Conservation (phyloP, 768 basidiomycete species). For the Myochromella boudieri region DNA sequence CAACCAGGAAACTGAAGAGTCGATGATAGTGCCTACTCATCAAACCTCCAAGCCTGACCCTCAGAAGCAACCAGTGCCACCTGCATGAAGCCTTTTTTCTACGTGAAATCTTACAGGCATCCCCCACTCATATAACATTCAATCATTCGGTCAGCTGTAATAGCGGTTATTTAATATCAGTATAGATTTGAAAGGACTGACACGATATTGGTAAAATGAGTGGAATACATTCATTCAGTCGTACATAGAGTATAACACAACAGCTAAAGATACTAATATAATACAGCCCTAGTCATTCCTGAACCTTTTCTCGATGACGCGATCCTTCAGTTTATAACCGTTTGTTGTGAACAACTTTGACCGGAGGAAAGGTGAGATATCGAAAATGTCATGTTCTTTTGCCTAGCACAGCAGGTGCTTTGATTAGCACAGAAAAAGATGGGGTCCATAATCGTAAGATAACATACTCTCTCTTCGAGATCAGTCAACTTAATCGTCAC, state of each 20-base stretch:
- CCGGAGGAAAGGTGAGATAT: conserved; percentile 79
- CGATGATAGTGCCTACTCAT: not conserved
- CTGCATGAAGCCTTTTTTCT: not conserved
- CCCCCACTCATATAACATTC: conserved; percentile 15
- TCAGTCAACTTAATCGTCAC: conserved; percentile 78
- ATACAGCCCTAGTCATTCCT: conserved; percentile 32
- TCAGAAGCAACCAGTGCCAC: not conserved
- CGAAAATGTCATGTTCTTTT: conserved; percentile 96
- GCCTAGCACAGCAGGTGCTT: conserved; percentile 52
- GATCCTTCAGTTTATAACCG: conserved; percentile 75
- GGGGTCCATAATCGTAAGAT: not conserved
- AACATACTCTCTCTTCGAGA: conserved; percentile 81
- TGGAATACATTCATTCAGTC: conserved; percentile 12
- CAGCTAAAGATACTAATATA: conserved; percentile 1
- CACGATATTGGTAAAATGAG: conserved; percentile 2
- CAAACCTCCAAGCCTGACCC: not conserved
- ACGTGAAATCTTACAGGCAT: not conserved
- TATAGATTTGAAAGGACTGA: conserved; percentile 9
- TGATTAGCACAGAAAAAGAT: conserved; percentile 1
- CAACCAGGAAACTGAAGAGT: not conserved
- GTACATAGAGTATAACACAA: conserved; percentile 14
- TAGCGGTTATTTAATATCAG: conserved; percentile 10
- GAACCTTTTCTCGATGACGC: conserved; percentile 76
- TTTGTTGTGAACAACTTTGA: conserved; percentile 86
- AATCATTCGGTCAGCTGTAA: not conserved